Evolutionary conservation across 192 early-diverging fungal species (phyloP).

Genomic region (Podila verticillata): DNA sequence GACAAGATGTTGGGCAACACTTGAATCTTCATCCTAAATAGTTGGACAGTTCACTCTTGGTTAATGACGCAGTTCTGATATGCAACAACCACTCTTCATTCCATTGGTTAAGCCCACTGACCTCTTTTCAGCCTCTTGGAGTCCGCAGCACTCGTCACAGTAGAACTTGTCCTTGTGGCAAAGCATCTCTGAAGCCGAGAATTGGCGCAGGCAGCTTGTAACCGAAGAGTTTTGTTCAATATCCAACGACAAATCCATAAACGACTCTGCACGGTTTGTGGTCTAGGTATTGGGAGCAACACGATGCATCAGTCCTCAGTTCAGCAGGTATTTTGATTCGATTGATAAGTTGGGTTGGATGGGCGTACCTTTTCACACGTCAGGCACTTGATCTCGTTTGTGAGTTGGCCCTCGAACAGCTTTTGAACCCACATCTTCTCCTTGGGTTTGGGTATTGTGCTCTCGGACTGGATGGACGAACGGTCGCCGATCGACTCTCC

Average conservation of each 20-base stretch:
- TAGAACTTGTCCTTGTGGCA: slow-evolving; percentile 98
- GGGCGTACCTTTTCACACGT: slow-evolving; percentile 88
- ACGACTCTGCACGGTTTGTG: slow-evolving; percentile 92
- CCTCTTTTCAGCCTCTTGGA: slow-evolving; percentile 97
- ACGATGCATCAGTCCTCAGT: no score
- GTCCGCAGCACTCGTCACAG: slow-evolving; percentile 92
- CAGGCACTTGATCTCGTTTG: slow-evolving; percentile 97
- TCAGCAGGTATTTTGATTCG: background rate
- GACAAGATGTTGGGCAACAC: slow-evolving; percentile 93
- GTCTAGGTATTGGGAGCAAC: slow-evolving; percentile 57
- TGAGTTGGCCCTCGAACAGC: slow-evolving; percentile 93
- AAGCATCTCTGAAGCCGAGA: slow-evolving; percentile 94
- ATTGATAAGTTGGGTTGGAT: background rate
- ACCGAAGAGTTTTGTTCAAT: slow-evolving; percentile 96
- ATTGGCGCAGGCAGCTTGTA: slow-evolving; percentile 93
- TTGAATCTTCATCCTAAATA: slow-evolving; percentile 92
- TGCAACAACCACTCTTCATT: background rate
- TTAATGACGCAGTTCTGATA: background rate
- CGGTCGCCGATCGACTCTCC: slow-evolving; percentile 42
- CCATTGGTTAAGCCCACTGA: slow-evolving; percentile 11
- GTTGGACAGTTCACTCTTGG: background rate
- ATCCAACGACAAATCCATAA: slow-evolving; percentile 96
- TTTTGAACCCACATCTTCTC: slow-evolving; percentile 91
- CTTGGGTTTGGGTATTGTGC: slow-evolving; percentile 38
- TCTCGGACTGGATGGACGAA: slow-evolving; percentile 49